Evolutionary conservation across 2,329 filamentous ascomycete genomes (phyloP).

Genomic region (Hypocrella siamensis): DNA sequence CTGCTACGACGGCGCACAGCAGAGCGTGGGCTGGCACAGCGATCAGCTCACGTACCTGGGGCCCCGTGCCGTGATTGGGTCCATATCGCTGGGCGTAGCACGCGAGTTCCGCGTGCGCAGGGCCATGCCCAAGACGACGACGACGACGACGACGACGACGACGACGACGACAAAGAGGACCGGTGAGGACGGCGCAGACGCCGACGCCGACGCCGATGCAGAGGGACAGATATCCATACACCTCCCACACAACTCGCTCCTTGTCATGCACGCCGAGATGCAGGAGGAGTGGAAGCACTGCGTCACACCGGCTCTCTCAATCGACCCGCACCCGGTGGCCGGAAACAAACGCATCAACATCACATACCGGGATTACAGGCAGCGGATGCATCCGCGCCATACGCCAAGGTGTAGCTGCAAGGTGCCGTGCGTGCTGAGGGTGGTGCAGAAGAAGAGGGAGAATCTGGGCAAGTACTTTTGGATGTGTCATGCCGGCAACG

Average conservation of each 20-base stretch:
- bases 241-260: constrained; percentile 81
- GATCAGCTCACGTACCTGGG: constrained; percentile 91
- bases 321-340: constrained; percentile 73
- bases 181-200: no score
- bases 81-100: constrained; percentile 79
- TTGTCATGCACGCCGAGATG: constrained; percentile 97
- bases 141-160: constrained; percentile 28
- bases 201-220: constrained; percentile 36
- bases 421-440: constrained; percentile 53
- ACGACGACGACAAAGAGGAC: constrained; percentile 11
- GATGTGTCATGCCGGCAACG: constrained; percentile 74
- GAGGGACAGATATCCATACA: constrained; percentile 86
- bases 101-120: constrained; percentile 80
- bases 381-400: constrained; percentile 56
- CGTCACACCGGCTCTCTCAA: constrained; percentile 56
- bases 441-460: constrained; percentile 64
- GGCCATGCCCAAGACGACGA: constrained; percentile 46
- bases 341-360: constrained; percentile 77
- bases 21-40: constrained; percentile 83
- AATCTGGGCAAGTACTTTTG: constrained; percentile 75
- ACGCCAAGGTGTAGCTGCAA: constrained; percentile 69
- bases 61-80: constrained; percentile 76
- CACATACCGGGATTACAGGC: constrained; percentile 79
- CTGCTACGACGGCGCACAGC: constrained; percentile 67
- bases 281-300: constrained; percentile 94